These are phyloP conservation scores for Codiaeum variegatum DNA, from an alignment of 441 rosid genomes.

Conservation along the genomic window DNA sequence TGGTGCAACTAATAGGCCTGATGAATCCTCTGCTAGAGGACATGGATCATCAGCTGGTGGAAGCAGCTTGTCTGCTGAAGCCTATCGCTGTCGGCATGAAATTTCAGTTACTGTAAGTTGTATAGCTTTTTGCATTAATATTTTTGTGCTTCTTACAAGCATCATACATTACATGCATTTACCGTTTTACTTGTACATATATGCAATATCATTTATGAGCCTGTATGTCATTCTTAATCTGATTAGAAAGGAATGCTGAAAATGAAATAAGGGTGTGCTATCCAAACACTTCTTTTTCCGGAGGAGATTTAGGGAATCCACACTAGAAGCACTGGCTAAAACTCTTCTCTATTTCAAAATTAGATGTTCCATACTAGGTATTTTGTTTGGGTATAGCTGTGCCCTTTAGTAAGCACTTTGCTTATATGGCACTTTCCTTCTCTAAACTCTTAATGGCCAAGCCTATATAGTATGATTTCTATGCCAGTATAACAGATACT, in stretches of 20 bases:
- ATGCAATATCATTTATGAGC: neutral
- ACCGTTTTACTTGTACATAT: neutral
- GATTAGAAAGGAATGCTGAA: neutral
- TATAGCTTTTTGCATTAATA: neutral
- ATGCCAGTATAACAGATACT: neutral
- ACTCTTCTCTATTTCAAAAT: neutral
- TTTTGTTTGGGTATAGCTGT: neutral
- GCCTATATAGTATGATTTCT: neutral
- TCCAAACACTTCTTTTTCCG: neutral
- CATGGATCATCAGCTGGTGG: conserved; percentile 42
- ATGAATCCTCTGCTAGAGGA: conserved; percentile 43
- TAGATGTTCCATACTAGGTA: neutral
- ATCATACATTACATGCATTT: neutral
- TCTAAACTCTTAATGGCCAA: neutral
- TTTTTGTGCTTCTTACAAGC: neutral
- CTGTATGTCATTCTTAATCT: neutral
- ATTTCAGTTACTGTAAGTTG: conserved; percentile 73
- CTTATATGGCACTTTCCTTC: neutral
- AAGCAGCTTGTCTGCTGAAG: conserved; percentile 52
- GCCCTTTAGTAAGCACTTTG: neutral
- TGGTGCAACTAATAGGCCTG: conserved; percentile 42
- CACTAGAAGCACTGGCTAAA: neutral
- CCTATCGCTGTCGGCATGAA: conserved; percentile 78
- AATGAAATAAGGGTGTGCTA: neutral
- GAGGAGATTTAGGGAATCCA: neutral